phyloP scores from a whole-genome alignment of 2,329 filamentous ascomycete genomes.

The Fusarium redolens region DNA sequence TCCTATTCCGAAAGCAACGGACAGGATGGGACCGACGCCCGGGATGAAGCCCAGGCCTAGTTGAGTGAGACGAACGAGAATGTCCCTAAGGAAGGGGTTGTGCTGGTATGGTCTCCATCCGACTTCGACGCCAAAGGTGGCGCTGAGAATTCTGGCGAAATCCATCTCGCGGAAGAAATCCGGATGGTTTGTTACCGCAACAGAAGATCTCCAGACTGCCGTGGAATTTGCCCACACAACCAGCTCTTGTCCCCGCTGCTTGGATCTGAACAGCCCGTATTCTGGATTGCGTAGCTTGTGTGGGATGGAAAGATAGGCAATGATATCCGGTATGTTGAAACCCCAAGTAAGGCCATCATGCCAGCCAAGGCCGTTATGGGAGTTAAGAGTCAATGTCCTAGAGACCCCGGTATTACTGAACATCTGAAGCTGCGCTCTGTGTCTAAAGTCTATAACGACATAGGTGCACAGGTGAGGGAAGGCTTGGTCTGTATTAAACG shows the following conservation, averaged over 20 bases:
- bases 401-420: accelerated
- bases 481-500: not conserved
- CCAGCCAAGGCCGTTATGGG: not conserved
- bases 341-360: not conserved
- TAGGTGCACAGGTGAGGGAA: slow-evolving; percentile 4
- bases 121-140: slow-evolving; percentile 7
- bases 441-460: slow-evolving; percentile 15
- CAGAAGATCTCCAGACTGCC: not conserved
- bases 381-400: accelerated
- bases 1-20: slow-evolving; percentile 7
- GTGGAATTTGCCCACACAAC: not conserved
- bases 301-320: slow-evolving; percentile 6
- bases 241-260: not conserved
- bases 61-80: not conserved
- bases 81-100: not conserved
- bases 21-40: not conserved
- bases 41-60: slow-evolving; percentile 1
- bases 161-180: slow-evolving; percentile 17
- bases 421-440: accelerated
- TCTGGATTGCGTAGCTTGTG: slow-evolving; percentile 13
- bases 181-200: accelerated
- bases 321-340: not conserved
- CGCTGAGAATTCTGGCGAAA: not conserved
- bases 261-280: not conserved
- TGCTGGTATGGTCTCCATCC: slow-evolving; percentile 15